Base-by-base conservation (phyloP, 2,329 filamentous ascomycete species). In the Penicillium griseofulvum region DNA sequence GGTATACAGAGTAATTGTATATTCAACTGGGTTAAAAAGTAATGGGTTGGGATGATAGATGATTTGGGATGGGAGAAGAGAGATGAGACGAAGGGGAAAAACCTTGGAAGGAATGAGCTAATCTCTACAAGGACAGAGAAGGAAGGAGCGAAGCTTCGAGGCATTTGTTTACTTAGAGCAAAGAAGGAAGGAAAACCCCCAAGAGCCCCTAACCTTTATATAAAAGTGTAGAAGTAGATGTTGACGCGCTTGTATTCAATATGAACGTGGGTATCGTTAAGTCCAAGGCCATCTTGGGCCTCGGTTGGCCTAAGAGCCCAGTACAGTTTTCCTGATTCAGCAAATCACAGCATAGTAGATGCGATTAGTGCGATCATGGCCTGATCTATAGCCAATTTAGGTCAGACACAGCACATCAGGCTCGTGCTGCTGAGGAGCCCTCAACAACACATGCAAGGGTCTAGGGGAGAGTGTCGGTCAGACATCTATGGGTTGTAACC, bases 401-500 rank as follows among this genome's bases (percentile, higher is more conserved):
- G 22, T 51, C 24, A 45, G 19, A 22, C n/a, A 33, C 29, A 29
- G 31, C 22, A 34, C 19, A n/a, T 22, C 31, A 29, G 9, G 31
- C 39, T 37, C 4, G 3, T 45, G 24, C 12, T 34, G 31, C 31
- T 7, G 31, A 36, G 24, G 17, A 29, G 33, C 14, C 16, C 31
- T 37, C 22, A 28, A 10, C 12, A 31, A 14, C 39, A 26, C 3
- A 7, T 17, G 17, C n/a, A 28, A 17, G 22, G 22, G 24, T 36
- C 26, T 34, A 11, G 19, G 43, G 22, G 22, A 26, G 8, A 10
- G 5, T 24, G 37, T 41, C 37, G 19, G 24, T 24, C 28, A 26
- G 16, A 34, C 9, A 34, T 34, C 16, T 12, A 34, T 44, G 16
- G 86, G 65, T 91, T 89, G 64, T 89, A 87, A 57, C 91, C 87